phyloP scores from a whole-genome alignment of 2,329 filamentous ascomycete species.

The Trichoderma harzianum region DNA sequence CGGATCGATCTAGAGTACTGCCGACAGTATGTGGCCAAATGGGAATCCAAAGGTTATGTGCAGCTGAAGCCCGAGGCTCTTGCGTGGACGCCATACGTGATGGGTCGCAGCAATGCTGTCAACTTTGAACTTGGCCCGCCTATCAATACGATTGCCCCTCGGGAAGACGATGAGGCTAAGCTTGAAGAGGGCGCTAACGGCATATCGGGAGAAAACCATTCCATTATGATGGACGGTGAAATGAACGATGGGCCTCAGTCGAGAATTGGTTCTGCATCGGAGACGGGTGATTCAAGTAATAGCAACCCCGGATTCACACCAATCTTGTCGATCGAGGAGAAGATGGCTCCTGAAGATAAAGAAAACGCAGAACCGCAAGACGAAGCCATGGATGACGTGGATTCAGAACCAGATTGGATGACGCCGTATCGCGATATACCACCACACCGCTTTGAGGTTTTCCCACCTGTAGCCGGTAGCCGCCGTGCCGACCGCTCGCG shows the following conservation, averaged over 20 bases:
- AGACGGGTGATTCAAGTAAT: conserved; percentile 1
- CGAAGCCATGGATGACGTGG: conserved; percentile 28
- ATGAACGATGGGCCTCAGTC: conserved; percentile 16
- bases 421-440: conserved; percentile 58
- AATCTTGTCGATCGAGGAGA: conserved; percentile 33
- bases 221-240: conserved; percentile 26
- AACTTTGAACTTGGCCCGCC: conserved; percentile 80
- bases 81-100: conserved; percentile 95
- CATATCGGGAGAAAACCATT: conserved; percentile 19
- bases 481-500: conserved; percentile 48
- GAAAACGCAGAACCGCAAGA: conserved; percentile 28
- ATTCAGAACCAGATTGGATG: conserved; percentile 41
- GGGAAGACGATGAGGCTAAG: conserved; percentile 65
- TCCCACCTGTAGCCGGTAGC: conserved; percentile 58
- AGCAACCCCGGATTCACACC: conserved; percentile 19
- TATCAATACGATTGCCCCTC: conserved; percentile 80
- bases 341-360: conserved; percentile 32
- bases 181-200: conserved; percentile 32
- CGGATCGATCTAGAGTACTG: conserved; percentile 84
- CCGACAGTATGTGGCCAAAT: conserved; percentile 80
- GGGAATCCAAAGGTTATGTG: conserved; percentile 85
- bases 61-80: conserved; percentile 75
- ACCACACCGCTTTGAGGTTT: conserved; percentile 71
- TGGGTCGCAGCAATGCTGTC: conserved; percentile 80
- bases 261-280: conserved; percentile 5